These are phyloP conservation scores for Mortierella sp. DNA, from an alignment of 371 early-diverging fungal species.

Conservation along the genomic window DNA sequence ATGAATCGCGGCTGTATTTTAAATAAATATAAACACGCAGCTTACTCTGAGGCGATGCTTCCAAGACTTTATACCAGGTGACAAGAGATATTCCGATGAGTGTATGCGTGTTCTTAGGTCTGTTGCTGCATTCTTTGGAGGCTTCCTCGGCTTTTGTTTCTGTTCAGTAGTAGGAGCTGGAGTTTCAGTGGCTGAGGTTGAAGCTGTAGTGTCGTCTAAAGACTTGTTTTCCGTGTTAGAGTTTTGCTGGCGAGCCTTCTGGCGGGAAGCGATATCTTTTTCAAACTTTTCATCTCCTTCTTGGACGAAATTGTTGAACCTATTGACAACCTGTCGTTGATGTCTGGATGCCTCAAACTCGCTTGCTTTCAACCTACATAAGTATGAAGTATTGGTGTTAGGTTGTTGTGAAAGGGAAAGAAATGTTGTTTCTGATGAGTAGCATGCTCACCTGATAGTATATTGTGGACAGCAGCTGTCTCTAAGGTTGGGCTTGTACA, in stretches of 20 bases:
- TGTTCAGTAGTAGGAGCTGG: constrained; percentile 2
- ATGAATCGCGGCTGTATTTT: background rate
- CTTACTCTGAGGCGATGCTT: constrained; percentile 56
- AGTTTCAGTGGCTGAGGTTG: background rate
- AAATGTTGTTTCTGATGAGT: background rate
- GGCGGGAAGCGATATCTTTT: constrained; percentile 34
- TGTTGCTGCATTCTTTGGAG: constrained; percentile 27
- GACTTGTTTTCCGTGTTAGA: background rate
- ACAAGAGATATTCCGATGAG: constrained; percentile 40
- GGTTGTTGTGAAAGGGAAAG: background rate
- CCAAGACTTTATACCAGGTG: constrained; percentile 50
- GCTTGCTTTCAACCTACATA: constrained; percentile 63
- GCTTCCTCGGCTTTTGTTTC: constrained; percentile 52
- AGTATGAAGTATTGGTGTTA: background rate
- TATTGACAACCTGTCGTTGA: constrained; percentile 76
- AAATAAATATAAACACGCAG: background rate
- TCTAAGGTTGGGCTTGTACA: constrained; percentile 73
- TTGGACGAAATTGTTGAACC: constrained; percentile 68
- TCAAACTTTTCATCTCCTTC: constrained; percentile 52
- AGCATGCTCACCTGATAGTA: constrained; percentile 66
- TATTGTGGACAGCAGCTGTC: constrained; percentile 80
- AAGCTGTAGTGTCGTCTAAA: background rate
- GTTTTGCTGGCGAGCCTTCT: background rate
- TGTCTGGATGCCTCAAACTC: constrained; percentile 70
- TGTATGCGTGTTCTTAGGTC: constrained; percentile 41